Percentiles rank a stretch among this genome's conserved stretches.
Evolutionary conservation across 495 filamentous ascomycete species (phyloP).

Genomic region (Talaromyces borbonicus): DNA sequence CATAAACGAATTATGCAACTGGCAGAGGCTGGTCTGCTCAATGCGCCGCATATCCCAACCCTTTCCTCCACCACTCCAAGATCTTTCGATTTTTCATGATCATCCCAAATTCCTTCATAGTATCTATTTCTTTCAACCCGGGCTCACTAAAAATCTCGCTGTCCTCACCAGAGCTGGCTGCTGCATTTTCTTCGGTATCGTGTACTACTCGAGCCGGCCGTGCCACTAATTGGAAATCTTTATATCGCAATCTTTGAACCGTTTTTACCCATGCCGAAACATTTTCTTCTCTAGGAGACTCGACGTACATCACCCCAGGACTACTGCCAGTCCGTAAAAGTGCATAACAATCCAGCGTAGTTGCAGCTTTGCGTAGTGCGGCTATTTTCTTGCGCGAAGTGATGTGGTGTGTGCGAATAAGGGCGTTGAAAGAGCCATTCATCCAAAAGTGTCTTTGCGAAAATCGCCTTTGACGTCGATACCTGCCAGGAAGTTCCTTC

Average conservation of each 20-base stretch:
- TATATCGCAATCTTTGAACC: conserved; percentile 42
- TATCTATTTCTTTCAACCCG: conserved; percentile 28
- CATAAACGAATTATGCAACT: neutral
- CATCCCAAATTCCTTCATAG: conserved; percentile 38
- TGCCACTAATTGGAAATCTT: conserved; percentile 40
- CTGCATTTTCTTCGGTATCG: neutral
- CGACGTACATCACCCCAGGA: conserved; percentile 72
- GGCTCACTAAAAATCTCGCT: neutral
- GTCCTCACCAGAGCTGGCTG: conserved; percentile 6
- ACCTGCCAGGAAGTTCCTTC: neutral
- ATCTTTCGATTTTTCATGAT: conserved; percentile 32
- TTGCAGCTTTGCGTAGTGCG: conserved; percentile 52
- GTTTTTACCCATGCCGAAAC: conserved; percentile 45
- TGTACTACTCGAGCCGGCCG: conserved; percentile 20
- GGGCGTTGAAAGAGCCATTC: conserved; percentile 30
- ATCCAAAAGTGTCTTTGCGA: neutral
- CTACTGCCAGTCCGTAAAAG: conserved; percentile 56
- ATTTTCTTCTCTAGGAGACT: conserved; percentile 42
- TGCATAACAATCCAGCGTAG: conserved; percentile 43
- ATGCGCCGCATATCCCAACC: conserved; percentile 34
- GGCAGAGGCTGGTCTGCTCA: no score
- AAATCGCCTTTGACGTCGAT: no score
- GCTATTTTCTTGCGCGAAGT: conserved; percentile 71
- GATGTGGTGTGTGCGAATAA: conserved; percentile 75
- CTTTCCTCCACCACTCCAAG: conserved; percentile 39